Evolutionary conservation across 208 protist genomes (phyloP).

Genomic region (Angomonas desouzai): DNA sequence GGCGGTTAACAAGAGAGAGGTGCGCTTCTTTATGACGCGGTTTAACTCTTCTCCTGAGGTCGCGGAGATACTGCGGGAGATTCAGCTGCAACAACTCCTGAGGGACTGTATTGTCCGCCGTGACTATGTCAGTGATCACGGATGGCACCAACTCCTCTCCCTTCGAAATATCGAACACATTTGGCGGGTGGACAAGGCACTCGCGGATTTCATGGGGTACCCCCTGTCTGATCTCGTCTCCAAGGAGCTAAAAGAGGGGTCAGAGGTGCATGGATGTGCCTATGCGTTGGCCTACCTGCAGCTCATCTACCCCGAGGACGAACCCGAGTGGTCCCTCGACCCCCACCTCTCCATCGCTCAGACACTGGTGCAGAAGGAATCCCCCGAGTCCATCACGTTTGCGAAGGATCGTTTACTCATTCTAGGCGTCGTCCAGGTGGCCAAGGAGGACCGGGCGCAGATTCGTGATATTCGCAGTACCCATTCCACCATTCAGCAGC

Average conservation of each 20-base stretch:
- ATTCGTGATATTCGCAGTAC: conserved; percentile 58
- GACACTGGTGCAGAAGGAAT: conserved; percentile 38
- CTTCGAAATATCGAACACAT: conserved; percentile 78
- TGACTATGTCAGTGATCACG: conserved; percentile 73
- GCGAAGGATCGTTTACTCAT: conserved; percentile 62
- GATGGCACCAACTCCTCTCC: conserved; percentile 84
- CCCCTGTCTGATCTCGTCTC: conserved; percentile 43
- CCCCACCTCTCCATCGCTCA: conserved; percentile 43
- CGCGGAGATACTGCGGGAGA: conserved; percentile 71
- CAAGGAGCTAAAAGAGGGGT: conserved; percentile 43
- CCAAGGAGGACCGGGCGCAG: conserved; percentile 31
- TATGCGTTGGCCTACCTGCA: conserved; percentile 82
- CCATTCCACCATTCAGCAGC: conserved; percentile 51
- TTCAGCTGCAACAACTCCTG: conserved; percentile 45
- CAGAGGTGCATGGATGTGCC: conserved; percentile 74
- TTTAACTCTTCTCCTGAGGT: conserved; percentile 50
- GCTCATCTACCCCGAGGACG: conserved; percentile 69
- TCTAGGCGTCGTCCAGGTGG: conserved; percentile 30
- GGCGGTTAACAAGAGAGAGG: conserved; percentile 34
- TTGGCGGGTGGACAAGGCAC: conserved; percentile 65
- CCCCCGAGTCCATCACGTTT: conserved; percentile 33
- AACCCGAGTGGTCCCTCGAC: conserved; percentile 62
- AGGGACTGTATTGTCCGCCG: conserved; percentile 49
- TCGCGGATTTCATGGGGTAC: conserved; percentile 76
- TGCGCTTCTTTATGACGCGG: conserved; percentile 40